Conservation (phyloP, 495 filamentous ascomycete species). For the Aspergillus bridgeri region DNA sequence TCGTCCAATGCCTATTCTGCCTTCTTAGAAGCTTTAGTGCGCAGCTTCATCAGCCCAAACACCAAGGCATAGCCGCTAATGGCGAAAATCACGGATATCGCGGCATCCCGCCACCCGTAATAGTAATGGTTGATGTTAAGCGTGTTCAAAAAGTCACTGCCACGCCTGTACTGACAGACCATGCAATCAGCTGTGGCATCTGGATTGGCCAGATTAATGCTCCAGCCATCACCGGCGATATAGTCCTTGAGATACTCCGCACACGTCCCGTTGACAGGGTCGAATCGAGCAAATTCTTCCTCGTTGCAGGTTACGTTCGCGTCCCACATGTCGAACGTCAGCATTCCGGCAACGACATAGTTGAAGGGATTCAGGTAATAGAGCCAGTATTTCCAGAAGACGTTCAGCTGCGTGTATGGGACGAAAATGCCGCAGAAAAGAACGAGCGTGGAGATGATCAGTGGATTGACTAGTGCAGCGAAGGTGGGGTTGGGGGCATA, state of each 20-base stretch:
- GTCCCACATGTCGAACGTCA: conserved; percentile 50
- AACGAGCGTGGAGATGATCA: conserved; percentile 53
- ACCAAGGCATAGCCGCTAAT: conserved; percentile 29
- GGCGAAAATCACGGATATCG: conserved; percentile 29
- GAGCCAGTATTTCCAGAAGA: conserved; percentile 63
- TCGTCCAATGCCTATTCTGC: conserved; percentile 6
- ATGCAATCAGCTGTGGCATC: conserved; percentile 44
- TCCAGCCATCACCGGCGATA: conserved; percentile 37
- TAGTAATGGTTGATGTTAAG: conserved; percentile 20
- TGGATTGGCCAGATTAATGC: conserved; percentile 40
- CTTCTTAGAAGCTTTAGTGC: conserved; percentile 10
- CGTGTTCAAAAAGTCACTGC: conserved; percentile 17
- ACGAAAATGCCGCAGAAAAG: conserved; percentile 50
- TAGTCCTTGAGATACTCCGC: conserved; percentile 47
- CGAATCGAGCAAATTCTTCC: conserved; percentile 49
- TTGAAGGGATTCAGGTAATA: conserved; percentile 52
- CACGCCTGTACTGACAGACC: conserved; percentile 44
- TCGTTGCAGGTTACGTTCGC: conserved; percentile 46
- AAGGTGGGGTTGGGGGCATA: conserved; percentile 55
- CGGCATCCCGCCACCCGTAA: conserved; percentile 21
- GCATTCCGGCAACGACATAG: conserved; percentile 53
- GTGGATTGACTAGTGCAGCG: conserved; percentile 52
- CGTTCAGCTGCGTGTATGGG: conserved; percentile 42
- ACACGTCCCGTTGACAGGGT: conserved; percentile 46
- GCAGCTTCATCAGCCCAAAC: conserved; percentile 25